Conservation (phyloP, 495 filamentous ascomycete genomes). For the Talaromyces borbonicus region DNA sequence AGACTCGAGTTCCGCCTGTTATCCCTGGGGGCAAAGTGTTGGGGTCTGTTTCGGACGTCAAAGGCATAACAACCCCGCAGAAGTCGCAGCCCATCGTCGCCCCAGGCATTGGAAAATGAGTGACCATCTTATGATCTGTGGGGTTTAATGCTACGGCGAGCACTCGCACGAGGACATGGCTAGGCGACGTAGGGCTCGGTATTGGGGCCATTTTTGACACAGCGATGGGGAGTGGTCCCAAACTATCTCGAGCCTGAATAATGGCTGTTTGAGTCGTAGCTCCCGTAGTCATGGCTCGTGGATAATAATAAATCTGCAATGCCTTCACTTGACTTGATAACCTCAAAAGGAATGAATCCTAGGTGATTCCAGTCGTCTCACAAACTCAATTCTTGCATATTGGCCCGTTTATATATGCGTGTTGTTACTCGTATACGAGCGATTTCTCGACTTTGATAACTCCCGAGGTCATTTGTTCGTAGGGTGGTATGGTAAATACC, state of each 20-base stretch:
- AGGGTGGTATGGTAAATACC: not conserved
- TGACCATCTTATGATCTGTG: conserved; percentile 33
- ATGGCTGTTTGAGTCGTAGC: not conserved
- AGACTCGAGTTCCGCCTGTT: conserved; percentile 1
- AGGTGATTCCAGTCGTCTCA: not conserved
- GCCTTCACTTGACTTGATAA: not conserved
- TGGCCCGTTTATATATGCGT: not conserved
- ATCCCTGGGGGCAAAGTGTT: conserved; percentile 4
- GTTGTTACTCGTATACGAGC: not conserved
- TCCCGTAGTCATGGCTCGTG: not conserved
- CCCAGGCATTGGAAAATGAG: conserved; percentile 22
- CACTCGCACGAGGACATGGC: conserved; percentile 16
- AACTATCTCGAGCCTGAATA: not conserved
- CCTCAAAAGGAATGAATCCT: not conserved
- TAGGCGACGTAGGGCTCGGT: not conserved
- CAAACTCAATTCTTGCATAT: not conserved
- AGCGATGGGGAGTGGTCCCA: not conserved
- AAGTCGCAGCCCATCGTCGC: conserved; percentile 34
- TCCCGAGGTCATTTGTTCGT: not conserved
- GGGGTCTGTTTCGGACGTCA: conserved; percentile 6
- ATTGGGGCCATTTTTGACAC: not conserved
- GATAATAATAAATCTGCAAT: not conserved
- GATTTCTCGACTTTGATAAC: not conserved
- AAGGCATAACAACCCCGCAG: conserved; percentile 27
- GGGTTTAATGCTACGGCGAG: conserved; percentile 37